Base-by-base conservation (phyloP, 768 basidiomycete genomes). In the Asterophora lycoperdoides region DNA sequence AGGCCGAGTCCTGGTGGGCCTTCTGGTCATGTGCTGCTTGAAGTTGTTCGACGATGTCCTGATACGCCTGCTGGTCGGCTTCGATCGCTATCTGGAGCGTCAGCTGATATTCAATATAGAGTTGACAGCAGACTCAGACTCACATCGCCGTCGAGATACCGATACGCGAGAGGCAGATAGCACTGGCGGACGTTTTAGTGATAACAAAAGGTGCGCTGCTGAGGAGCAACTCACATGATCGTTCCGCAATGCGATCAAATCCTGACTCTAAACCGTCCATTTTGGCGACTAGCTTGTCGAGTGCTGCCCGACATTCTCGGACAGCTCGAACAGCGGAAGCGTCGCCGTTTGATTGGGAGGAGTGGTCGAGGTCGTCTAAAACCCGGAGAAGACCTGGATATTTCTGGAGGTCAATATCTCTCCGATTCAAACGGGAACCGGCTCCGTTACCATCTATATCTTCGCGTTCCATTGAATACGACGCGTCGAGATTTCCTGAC, bases 211-310 rank as follows among this genome's bases (percentile, higher is more conserved):
- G 42, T 36, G 37, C 43, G 40, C 41, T 8, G 41, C 11, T 18
- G 1, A 49, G 49, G 36, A 52, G 57, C 5, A 18, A 75, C 89
- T 48, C 62, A 92, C 92, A 64, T 51, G 89, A 89, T 40, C 86
- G 80, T 62, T 93, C 90, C 3, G 89, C 86, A 57, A 94, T 85
- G 54, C 82, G 79, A 57, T 94, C 93, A 59, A 96, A 93, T 1
- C 86, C 85, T 0, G 78, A 64, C 62, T 90, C 86, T 10, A 94
- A 71, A 19, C 72, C 75, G 51, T 95, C 90, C 82, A 96, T 89
- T 64, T 82, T 85, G 28, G 64, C 67, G 36, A 92, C 70, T 5
- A 89, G 73, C 63, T 80, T 88, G 52, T 87, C 83, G 29, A 96
- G 68, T 2, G 78, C 70, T 5, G 59, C 53, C 26, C 81, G 80